phyloP scores from a whole-genome alignment of 1,284 basidiomycete genomes.

The Veloporphyrellus conicus region DNA sequence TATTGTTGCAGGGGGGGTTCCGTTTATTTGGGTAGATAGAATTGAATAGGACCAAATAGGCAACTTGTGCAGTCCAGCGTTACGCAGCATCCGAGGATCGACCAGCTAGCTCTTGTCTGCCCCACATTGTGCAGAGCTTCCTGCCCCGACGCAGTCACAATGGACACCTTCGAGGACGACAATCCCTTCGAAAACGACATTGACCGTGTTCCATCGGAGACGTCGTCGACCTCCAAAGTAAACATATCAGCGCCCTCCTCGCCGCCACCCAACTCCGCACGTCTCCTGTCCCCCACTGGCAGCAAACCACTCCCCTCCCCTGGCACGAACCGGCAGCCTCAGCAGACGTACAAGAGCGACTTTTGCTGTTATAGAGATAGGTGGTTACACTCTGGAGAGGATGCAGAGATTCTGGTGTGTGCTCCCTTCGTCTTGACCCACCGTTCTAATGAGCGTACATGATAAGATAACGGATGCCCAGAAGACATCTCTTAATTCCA shows the following conservation, averaged over 20 bases:
- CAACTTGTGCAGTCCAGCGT: slow-evolving; percentile 2
- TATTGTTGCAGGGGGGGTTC: slow-evolving; percentile 42
- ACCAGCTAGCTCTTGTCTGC: not conserved
- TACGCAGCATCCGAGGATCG: slow-evolving; percentile 7
- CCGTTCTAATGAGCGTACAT: slow-evolving; percentile 15
- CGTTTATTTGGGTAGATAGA: slow-evolving; percentile 52
- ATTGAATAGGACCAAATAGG: slow-evolving; percentile 32
- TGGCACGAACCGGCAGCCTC: slow-evolving; percentile 49
- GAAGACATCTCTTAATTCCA: slow-evolving; percentile 87
- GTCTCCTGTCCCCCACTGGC: slow-evolving; percentile 39
- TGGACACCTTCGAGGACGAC: slow-evolving; percentile 74
- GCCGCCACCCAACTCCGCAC: slow-evolving; percentile 44
- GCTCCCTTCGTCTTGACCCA: not conserved
- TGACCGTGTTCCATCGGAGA: slow-evolving; percentile 56
- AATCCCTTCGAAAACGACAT: slow-evolving; percentile 73
- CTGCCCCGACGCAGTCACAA: slow-evolving; percentile 22
- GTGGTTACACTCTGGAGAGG: slow-evolving; percentile 75
- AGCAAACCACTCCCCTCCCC: slow-evolving; percentile 52
- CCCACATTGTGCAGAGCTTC: not conserved
- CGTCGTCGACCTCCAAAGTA: slow-evolving; percentile 58
- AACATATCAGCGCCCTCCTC: slow-evolving; percentile 63
- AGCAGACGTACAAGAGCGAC: slow-evolving; percentile 58
- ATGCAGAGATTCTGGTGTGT: slow-evolving; percentile 71
- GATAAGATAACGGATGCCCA: slow-evolving; percentile 87
- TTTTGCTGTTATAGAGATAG: slow-evolving; percentile 71